Evolutionary conservation across 208 protist genomes (phyloP), one percentile per base, ranked within the genome.

Genomic region (Porcisia hertigi): DNA sequence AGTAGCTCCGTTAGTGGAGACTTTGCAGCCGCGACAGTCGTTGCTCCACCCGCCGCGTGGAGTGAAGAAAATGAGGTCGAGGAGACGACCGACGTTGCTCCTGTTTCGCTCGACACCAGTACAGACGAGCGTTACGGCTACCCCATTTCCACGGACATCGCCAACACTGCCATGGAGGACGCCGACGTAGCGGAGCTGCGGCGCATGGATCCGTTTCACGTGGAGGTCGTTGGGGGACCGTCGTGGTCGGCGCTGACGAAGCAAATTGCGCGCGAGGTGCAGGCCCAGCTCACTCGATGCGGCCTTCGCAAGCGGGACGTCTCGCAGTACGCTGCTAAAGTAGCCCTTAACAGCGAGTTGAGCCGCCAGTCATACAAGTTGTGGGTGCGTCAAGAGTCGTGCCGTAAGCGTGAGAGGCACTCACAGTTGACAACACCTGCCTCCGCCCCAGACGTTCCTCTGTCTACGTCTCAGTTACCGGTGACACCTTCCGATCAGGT

Each of bases 151-250:
- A 89, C 85, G 6, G 85, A 89, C 81, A 89, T 92, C 71, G 79
- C 80, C 53, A 92, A 89, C 81, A 88, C 88, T 55, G 78, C 83
- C 70, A 89, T 92, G 82, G 79, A 89, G 60, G 85, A 88, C 66
- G 76, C 82, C 36, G 82, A 90, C 16, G 81, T 92, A 34, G 88
- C 88, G 55, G 76, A 91, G 67, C 75, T 90, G 62, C 88, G 86
- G 69, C 88, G 83, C 65, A 70, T 83, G 30, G 84, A 93, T 43
- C 88, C 88, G 18, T 93, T 89, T 57, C 83, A 83, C 30, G 88
- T 93, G 2, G 84, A 88, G 73, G 86, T 93, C 30, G 59, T 86
- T 16, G 84, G 86, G 30, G 67, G 80, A 36, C 82, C 84, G n/a
- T 63, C 75, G 36, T 66, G 78, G 52, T 64, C 49, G 23, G 53